These are phyloP conservation scores for Ceratobasidium sp. DNA, from an alignment of 1,284 basidiomycete genomes.

Conservation along the genomic window DNA sequence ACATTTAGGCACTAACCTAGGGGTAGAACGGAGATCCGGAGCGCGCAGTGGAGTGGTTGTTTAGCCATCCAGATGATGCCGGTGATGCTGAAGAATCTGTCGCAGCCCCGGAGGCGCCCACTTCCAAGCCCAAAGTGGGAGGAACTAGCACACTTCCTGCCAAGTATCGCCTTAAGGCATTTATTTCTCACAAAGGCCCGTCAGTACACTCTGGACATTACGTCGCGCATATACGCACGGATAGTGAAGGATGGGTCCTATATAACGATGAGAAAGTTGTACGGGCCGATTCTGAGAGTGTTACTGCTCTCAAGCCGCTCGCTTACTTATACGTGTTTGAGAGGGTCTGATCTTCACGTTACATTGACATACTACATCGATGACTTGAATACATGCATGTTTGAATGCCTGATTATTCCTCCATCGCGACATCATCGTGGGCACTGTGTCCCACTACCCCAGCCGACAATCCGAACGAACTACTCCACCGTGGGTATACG, in stretches of 20 bases:
- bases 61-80: conserved; percentile 88
- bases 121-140: conserved; percentile 47
- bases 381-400: conserved; percentile 21
- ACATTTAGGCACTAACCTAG: background rate
- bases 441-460: background rate
- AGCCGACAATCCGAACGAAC: conserved; percentile 53
- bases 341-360: conserved; percentile 49
- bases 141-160: conserved; percentile 74
- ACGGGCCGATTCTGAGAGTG: conserved; percentile 72
- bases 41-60: conserved; percentile 95
- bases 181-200: conserved; percentile 96
- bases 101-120: conserved; percentile 43
- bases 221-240: conserved; percentile 74
- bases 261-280: conserved; percentile 98
- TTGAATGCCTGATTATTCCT: background rate
- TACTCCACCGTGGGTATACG: conserved; percentile 85
- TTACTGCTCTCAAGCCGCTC: conserved; percentile 71
- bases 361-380: conserved; percentile 4
- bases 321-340: conserved; percentile 93
- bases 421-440: conserved; percentile 35
- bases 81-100: conserved; percentile 63
- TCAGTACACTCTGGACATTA: conserved; percentile 96
- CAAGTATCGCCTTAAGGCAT: conserved; percentile 82
- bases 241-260: conserved; percentile 72
- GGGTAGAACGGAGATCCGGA: conserved; percentile 74